Percentiles rank a stretch among this genome's conserved stretches.
These are phyloP conservation scores for Heterobasidion parviporum DNA, from an alignment of 1,284 basidiomycete species.

Conservation along the genomic window DNA sequence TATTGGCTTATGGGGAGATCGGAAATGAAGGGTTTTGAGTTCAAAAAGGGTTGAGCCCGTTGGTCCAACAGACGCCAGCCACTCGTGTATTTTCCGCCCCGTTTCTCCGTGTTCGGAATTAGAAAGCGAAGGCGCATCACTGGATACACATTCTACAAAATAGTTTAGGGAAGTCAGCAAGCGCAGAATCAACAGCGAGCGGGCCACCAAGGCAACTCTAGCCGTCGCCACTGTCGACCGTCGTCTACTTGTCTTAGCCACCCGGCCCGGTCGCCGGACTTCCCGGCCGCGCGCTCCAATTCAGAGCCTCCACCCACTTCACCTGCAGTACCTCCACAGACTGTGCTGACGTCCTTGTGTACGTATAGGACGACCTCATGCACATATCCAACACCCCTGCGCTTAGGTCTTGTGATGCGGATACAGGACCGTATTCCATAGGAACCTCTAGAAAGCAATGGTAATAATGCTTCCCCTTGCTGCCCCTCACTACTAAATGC, in stretches of 20 bases:
- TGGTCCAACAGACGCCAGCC: not conserved
- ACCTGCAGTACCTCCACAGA: too few relatives aligned
- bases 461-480: not conserved
- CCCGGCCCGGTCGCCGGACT: not conserved
- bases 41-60: not conserved
- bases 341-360: not conserved
- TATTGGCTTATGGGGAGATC: not conserved
- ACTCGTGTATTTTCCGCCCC: not conserved
- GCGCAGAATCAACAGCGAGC: too few relatives aligned
- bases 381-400: not conserved
- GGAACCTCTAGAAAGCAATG: not conserved
- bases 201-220: not conserved
- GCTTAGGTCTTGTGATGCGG: not conserved
- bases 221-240: not conserved
- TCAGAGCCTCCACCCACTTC: not conserved
- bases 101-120: not conserved
- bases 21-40: not conserved
- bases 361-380: not conserved
- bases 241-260: not conserved
- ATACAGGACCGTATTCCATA: not conserved
- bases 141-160: not conserved
- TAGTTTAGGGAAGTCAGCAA: not conserved
- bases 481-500: not conserved
- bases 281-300: not conserved
- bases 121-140: not conserved